Evolutionary conservation across 208 protist genomes (phyloP), one percentile per base, ranked within the genome.

Genomic region (Porcisia hertigi): DNA sequence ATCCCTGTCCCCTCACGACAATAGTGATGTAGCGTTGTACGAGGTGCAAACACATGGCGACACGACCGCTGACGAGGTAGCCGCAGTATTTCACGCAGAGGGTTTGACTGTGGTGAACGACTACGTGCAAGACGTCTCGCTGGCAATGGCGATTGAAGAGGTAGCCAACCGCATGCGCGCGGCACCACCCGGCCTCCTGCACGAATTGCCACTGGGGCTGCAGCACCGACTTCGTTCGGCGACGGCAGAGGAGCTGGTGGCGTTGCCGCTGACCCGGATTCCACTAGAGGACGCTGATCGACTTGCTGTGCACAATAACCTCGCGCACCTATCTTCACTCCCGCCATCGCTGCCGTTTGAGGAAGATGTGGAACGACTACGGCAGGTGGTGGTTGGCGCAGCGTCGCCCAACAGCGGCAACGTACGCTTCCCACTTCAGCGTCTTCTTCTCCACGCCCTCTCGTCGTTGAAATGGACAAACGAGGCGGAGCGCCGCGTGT

Each of bases 71-170:
- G 92, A 96, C 54, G 92, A 96, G 73, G 74, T 96, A 5, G 79
- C 79, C 3, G 80, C 87, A 1, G 71, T 91, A 20, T 96, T 96
- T 75, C 81, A 85, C 3, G 84, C 86, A 0, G 73, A 89, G 55
- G 87, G 88, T 14, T 84, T 93, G 39, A 36, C 52, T 36, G 90
- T 94, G 45, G 5, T 93, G 34, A 94, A 96, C 59, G 92, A 96
- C 78, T 94, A 85, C 78, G 79, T 85, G 53, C 81, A 92, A 67
- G 88, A 96, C 73, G 54, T 63, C 12, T 1, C 63, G 14, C 76
- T 94, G 23, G 89, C 92, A 45, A 3, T 65, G 30, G 47, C 39
- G 9, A 69, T 96, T 60, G 84, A 75, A 64, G 73, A 74, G 47
- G 81, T 87, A 53, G 77, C 73, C 25, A 30, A 49, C 41, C 57